Percentiles rank a stretch among this genome's conserved stretches.
Evolutionary conservation across 345 rosid species (phyloP).

Genomic region (Trapa bicornis): DNA sequence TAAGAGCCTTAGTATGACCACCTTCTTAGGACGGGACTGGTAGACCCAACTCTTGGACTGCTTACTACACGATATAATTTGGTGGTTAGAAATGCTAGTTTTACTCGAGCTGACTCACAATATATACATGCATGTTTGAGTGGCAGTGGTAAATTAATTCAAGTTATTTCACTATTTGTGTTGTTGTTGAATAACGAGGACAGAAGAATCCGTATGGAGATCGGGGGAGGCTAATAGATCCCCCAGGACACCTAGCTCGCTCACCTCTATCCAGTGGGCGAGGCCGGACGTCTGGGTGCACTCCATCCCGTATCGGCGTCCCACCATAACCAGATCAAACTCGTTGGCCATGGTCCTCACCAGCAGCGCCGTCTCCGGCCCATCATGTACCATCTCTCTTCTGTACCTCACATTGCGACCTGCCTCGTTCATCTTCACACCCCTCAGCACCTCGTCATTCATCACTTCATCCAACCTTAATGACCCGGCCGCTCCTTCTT

Average conservation of each 20-base stretch:
- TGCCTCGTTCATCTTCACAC: background rate
- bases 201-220: background rate
- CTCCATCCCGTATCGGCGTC: conserved; percentile 3
- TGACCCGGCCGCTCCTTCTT: background rate
- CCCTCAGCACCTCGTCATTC: conserved; percentile 4
- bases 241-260: background rate
- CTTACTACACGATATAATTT: no score
- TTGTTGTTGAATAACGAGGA: conserved; percentile 5
- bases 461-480: background rate
- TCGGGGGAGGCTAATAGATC: conserved; percentile 7
- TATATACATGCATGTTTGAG: no score
- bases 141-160: no score
- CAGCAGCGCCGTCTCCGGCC: conserved; percentile 9
- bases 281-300: conserved; percentile 1
- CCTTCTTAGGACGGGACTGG: no score
- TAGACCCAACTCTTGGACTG: no score
- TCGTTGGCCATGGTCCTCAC: conserved; percentile 2
- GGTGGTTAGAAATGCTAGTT: no score
- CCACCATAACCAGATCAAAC: conserved; percentile 5
- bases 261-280: background rate
- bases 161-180: background rate
- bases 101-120: no score
- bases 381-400: conserved; percentile 8
- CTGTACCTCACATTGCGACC: background rate
- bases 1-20: no score